phyloP scores from a whole-genome alignment of 2,329 filamentous ascomycete genomes.

The Botrytis byssoidea region DNA sequence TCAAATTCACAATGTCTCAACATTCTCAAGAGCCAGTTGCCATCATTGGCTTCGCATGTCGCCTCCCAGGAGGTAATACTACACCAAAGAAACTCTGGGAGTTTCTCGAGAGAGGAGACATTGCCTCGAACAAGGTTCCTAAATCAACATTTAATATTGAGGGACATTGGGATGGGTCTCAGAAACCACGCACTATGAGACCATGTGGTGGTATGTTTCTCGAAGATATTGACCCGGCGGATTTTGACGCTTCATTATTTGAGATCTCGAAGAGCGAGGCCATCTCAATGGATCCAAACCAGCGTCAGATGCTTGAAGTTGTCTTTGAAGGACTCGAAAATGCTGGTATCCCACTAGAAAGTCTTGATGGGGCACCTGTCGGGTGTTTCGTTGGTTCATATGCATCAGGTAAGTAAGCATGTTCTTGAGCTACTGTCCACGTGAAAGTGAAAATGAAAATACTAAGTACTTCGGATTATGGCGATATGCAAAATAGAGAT shows the following conservation, averaged over 20 bases:
- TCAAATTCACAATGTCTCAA: background rate
- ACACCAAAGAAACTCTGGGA: slow-evolving; percentile 40
- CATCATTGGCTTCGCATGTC: slow-evolving; percentile 43
- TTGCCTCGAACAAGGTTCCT: slow-evolving; percentile 61
- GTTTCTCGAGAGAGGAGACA: slow-evolving; percentile 63
- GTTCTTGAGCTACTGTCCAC: background rate
- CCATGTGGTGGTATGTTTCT: slow-evolving; percentile 64
- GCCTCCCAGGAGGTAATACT: slow-evolving; percentile 40
- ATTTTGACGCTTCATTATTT: slow-evolving; percentile 45
- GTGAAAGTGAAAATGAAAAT: background rate
- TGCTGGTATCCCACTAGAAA: slow-evolving; percentile 25
- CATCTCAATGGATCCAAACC: slow-evolving; percentile 41
- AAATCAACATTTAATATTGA: slow-evolving; percentile 68
- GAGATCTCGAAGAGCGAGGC: slow-evolving; percentile 41
- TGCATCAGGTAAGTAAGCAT: slow-evolving; percentile 38
- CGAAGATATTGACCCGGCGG: slow-evolving; percentile 38
- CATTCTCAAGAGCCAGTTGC: slow-evolving; percentile 40
- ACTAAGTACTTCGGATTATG: slow-evolving; percentile 29
- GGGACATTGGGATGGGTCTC: slow-evolving; percentile 62
- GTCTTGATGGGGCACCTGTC: slow-evolving; percentile 16
- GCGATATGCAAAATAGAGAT: slow-evolving; percentile 26
- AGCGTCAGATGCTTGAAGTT: slow-evolving; percentile 51
- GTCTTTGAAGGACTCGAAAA: slow-evolving; percentile 59
- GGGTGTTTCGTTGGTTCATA: slow-evolving; percentile 26
- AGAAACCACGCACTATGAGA: slow-evolving; percentile 71